These are phyloP conservation scores for Sordaria brevicollis DNA, from an alignment of 495 filamentous ascomycete genomes.

Conservation along the genomic window DNA sequence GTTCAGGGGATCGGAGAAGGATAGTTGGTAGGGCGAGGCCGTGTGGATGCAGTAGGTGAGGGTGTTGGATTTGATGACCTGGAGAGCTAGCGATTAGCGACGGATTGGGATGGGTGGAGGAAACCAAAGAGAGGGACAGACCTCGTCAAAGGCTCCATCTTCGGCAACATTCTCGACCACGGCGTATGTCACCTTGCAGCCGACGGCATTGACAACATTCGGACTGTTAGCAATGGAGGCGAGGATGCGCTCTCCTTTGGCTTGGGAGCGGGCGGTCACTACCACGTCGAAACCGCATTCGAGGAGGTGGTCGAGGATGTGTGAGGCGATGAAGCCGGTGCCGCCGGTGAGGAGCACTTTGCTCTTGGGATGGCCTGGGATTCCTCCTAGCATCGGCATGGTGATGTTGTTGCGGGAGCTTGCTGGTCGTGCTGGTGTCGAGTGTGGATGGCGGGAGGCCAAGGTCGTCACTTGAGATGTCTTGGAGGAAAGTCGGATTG, in stretches of 20 bases:
- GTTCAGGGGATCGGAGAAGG: slow-evolving; percentile 23
- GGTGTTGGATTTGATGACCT: slow-evolving; percentile 18
- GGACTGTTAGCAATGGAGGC: slow-evolving; percentile 11
- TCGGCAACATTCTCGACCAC: slow-evolving; percentile 27
- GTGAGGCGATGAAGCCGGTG: slow-evolving; percentile 32
- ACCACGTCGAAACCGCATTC: slow-evolving; percentile 28
- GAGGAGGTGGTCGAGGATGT: slow-evolving; percentile 25
- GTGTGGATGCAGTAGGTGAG: slow-evolving; percentile 35
- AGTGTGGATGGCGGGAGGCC: too few relatives aligned
- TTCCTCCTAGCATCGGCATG: not conserved
- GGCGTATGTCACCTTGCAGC: slow-evolving; percentile 16
- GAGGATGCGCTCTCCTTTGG: slow-evolving; percentile 27
- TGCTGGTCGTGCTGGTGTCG: too few relatives aligned
- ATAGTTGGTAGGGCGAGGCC: slow-evolving; percentile 32
- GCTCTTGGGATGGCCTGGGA: slow-evolving; percentile 1
- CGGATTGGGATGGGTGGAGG: not conserved
- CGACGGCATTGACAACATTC: not conserved
- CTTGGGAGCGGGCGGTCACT: slow-evolving; percentile 28
- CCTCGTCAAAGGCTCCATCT: slow-evolving; percentile 24
- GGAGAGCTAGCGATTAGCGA: not conserved
- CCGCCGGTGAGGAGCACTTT: slow-evolving; percentile 26
- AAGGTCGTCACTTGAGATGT: not conserved
- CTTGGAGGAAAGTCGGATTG: not conserved
- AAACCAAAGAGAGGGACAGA: slow-evolving; percentile 2
- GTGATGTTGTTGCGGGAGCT: not conserved